Conservation (phyloP, 306 rosid genomes). For the Cucumis sativus region Cucumber_9930_V3 NC_026658.2:11235001-11235500, state of each 20-base stretch:
- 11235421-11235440: background rate
- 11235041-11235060: too few species aligned
- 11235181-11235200: background rate
- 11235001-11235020: too few species aligned
- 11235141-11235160: background rate
- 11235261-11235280: too few species aligned
- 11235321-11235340: too few species aligned
- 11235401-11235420: background rate
- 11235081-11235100: too few species aligned
- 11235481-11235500: background rate
- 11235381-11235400: background rate
- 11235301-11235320: too few species aligned
- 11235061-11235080: too few species aligned
- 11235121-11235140: background rate
- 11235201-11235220: background rate
- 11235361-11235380: background rate
- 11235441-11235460: background rate
- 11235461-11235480: constrained; percentile 10
- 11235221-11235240: background rate
- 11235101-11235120: background rate
- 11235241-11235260: background rate
- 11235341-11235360: background rate
- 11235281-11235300: too few species aligned
- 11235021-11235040: too few species aligned
- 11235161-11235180: background rate